A percentile compares a stretch with the other conserved stretches of the same genome.
Conservation (phyloP, 2,329 filamentous ascomycete genomes). For the Zymoseptoria brevis region DNA sequence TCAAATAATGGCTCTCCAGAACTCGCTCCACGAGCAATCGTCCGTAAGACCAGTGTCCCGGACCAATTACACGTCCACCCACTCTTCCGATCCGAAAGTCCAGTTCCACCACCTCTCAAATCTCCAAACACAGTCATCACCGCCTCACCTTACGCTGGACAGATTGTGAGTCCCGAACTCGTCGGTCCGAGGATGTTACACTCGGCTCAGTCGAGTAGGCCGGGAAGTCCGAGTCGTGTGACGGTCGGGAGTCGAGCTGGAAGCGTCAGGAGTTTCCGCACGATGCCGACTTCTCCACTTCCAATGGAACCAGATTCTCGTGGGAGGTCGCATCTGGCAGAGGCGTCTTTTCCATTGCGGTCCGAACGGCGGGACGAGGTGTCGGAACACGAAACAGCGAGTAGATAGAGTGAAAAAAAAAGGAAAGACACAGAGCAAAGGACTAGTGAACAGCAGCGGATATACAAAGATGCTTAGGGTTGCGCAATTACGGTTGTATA, state of each 20-base stretch:
- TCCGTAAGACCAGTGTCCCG: constrained; percentile 3
- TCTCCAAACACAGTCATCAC: constrained; percentile 64
- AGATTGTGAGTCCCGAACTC: constrained; percentile 43
- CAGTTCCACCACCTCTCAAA: constrained; percentile 53
- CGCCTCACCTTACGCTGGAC: constrained; percentile 61
- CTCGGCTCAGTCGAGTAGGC: constrained; percentile 16
- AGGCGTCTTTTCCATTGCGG: not conserved
- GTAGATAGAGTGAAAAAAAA: not conserved
- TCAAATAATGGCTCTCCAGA: constrained; percentile 5
- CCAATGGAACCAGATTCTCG: not conserved
- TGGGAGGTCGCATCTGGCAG: not conserved
- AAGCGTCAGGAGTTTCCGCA: constrained; percentile 17
- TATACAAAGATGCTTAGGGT: too few relatives aligned
- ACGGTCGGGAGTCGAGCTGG: constrained; percentile 11
- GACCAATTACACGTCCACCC: constrained; percentile 68
- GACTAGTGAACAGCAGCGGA: not conserved
- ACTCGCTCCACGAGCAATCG: constrained; percentile 8
- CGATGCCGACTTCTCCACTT: constrained; percentile 8
- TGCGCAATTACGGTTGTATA: not conserved
- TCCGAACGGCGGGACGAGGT: not conserved
- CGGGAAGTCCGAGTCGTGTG: constrained; percentile 8
- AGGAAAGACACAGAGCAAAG: not conserved
- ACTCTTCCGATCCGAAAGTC: constrained; percentile 66
- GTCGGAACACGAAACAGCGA: not conserved
- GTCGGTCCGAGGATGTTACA: constrained; percentile 17